Base-by-base conservation (phyloP, 2,329 filamentous ascomycete genomes). In the Leptographium radiaticola region DNA sequence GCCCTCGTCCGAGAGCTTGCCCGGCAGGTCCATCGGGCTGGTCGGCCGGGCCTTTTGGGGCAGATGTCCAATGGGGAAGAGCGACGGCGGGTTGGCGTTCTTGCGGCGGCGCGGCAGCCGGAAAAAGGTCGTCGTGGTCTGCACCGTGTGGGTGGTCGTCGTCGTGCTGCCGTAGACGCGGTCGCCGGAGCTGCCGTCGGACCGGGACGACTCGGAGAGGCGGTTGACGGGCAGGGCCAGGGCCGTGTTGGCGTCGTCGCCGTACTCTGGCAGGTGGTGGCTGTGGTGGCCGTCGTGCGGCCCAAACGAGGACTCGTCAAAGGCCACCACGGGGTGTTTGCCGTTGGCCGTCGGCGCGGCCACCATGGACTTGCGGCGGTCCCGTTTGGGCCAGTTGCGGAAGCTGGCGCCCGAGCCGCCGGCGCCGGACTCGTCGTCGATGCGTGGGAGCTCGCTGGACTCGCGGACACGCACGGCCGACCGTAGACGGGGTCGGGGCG, bases 61-160 rank as follows among this genome's bases (percentile, higher is more conserved):
- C n/a, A 97, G 75, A 55, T 91, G 85, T 40, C 86, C 82, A 34
- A 97, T 71, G 5, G 91, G 90, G 62, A 97, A 97, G 39, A 97
- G 71, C 4, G 87, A 79, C 33, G 81, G 83, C 40, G 82, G 80
- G 56, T 86, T 56, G 18, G 51, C 50, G 47, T 57, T 58, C 47
- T 60, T 60, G 53, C 81, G 86, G 58, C 89, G 78, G 52, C 89
- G 84, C 38, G 84, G 81, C 58, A 97, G 75, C 55, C 83, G 83
- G 66, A 96, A 95, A 65, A 95, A 88, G 31, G 84, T 84, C 25
- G 77, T 86, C 39, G 79, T 83, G 7, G 80, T 78, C 33, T 79
- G 75, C 15, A 77, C 71, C 11, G 77, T 81, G 58, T 86, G 80
- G 12, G 81, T 84, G 8, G 80, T 83, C 46, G 75, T 83, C 52